Percentiles rank a stretch among this genome's conserved stretches.
These are phyloP conservation scores for Penicillium mononematosum DNA, from an alignment of 495 filamentous ascomycete species.

Conservation along the genomic window DNA sequence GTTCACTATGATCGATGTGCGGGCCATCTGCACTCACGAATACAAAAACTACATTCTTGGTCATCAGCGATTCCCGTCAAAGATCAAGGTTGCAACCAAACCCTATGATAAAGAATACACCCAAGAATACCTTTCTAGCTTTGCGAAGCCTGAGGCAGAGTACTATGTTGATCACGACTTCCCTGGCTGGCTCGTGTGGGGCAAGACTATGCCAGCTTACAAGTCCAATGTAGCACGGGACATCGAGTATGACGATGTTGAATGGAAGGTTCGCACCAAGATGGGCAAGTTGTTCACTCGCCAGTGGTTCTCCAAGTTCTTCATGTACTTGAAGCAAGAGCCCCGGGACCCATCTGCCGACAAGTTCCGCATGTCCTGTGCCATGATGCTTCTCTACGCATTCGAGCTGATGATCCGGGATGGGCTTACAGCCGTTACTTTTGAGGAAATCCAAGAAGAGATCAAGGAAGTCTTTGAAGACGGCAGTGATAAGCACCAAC, in stretches of 20 bases:
- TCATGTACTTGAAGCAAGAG: conserved; percentile 94
- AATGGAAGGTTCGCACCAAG: conserved; percentile 69
- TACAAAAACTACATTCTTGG: conserved; percentile 82
- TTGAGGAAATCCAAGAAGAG: conserved; percentile 85
- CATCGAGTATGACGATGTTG: conserved; percentile 79
- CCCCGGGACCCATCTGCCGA: conserved; percentile 80
- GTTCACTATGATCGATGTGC: conserved; percentile 79
- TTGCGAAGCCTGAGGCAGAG: conserved; percentile 75
- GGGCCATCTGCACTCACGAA: conserved; percentile 79
- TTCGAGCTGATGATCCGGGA: conserved; percentile 80
- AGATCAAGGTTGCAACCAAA: conserved; percentile 67
- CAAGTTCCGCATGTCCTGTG: conserved; percentile 83
- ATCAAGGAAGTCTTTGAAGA: conserved; percentile 75
- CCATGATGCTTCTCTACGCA: conserved; percentile 78
- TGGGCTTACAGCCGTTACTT: conserved; percentile 69
- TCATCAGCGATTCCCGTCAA: conserved; percentile 70
- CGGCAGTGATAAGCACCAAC: conserved; percentile 96
- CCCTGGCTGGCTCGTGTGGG: conserved; percentile 97
- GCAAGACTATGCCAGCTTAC: conserved; percentile 75
- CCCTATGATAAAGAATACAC: conserved; percentile 76
- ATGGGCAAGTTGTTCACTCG: conserved; percentile 78
- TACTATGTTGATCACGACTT: conserved; percentile 91
- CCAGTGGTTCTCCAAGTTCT: conserved; percentile 84
- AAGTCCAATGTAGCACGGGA: conserved; percentile 66
- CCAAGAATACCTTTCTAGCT: conserved; percentile 68